Evolutionary conservation across 495 filamentous ascomycete genomes (phyloP), one percentile per base, ranked within the genome.

Genomic region (Penicillium diatomitis): DNA sequence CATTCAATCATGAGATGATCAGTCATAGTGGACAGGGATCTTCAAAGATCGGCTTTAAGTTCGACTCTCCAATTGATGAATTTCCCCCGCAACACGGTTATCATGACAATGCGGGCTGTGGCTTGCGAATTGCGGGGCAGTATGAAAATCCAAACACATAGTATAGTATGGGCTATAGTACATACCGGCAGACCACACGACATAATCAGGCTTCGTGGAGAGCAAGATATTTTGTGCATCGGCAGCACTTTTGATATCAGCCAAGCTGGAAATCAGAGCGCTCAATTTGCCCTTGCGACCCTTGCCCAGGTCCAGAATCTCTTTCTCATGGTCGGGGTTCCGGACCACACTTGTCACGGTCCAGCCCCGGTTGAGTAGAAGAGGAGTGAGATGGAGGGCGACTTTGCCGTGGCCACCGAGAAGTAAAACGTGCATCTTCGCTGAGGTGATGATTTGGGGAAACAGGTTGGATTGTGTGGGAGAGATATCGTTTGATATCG

Each of bases 381-480:
- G 72, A 2, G 80, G 81, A n/a, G 87, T 92, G 8, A 91, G 72
- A n/a, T 85, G 71, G 36, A 84, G 78, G 49, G 85, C 79, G 41
- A 92, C 64, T 63, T 87, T 88, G 66, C 88, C 88, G 70, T 87
- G 86, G 55, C 86, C 87, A 52, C 88, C 88, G 37, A 94, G 81
- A 37, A 92, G 68, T 42, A 89, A 79, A 47, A 88, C 79, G 57
- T 81, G 67, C 67, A 71, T 69, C 46, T 40, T 67, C 55, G 43
- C n/a, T 35, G 51, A 32, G 12, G 53, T 40, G 31, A 7, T 9
- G 27, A 30, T 8, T 10, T 32, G 27, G 27, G 6, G 31, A 9
- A 9, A 12, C 7, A 34, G 9, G 31, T 4, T 29, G 12, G 40
- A 32, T 10, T 0, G 12, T 28, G 20, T 20, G 1, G n/a, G 10